Conservation (phyloP, 768 basidiomycete species). For the Candolleomyces eurysporus region DNA sequence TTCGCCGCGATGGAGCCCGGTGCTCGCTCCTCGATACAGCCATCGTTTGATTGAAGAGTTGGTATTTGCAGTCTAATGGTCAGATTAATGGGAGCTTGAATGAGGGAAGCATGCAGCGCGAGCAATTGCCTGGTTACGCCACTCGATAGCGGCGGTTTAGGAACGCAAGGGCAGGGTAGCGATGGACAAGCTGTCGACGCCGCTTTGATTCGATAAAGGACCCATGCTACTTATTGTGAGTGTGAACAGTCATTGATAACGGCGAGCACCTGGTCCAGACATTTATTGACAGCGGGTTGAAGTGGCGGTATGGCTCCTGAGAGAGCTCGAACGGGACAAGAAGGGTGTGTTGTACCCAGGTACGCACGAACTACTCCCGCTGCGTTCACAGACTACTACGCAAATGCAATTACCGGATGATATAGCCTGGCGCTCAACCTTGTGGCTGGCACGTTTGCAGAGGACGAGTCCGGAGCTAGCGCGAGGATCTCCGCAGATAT, state of each 20-base stretch:
- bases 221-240: too few species aligned
- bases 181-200: not conserved
- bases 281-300: not conserved
- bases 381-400: not conserved
- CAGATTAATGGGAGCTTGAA: constrained; percentile 3
- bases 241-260: not conserved
- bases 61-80: not conserved
- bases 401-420: not conserved
- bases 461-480: not conserved
- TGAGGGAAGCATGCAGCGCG: not conserved
- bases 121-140: not conserved
- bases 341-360: not conserved
- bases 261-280: not conserved
- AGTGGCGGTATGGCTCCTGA: constrained; percentile 2
- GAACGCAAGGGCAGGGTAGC: not conserved
- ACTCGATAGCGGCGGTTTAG: not conserved
- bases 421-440: not conserved
- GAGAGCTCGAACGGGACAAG: not conserved
- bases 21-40: not conserved
- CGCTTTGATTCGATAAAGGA: too few species aligned
- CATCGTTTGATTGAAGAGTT: not conserved
- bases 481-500: constrained; percentile 2
- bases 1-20: not conserved
- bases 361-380: not conserved
- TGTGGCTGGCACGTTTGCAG: constrained; percentile 1